These are phyloP conservation scores for Coemansia sp. DNA, from an alignment of 371 early-diverging fungal genomes.

Conservation along the genomic window DNA sequence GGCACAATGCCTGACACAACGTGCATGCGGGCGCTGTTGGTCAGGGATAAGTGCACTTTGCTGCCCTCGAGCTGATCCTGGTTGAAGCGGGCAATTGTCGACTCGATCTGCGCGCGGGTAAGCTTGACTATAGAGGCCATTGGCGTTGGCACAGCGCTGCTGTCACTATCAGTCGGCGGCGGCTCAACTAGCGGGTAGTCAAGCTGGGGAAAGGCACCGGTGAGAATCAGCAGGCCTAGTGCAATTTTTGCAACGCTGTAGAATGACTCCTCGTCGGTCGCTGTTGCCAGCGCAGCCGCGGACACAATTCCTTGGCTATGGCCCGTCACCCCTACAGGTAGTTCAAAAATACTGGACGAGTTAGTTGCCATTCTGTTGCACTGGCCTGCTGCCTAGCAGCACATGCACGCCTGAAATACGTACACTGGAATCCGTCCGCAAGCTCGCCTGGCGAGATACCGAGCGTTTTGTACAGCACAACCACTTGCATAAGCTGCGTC, in stretches of 20 bases:
- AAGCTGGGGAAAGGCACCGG: slow-evolving; percentile 84
- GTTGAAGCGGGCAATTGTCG: slow-evolving; percentile 77
- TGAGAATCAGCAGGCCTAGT: slow-evolving; percentile 83
- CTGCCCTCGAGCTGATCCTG: slow-evolving; percentile 63
- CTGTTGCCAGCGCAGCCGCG: slow-evolving; percentile 82
- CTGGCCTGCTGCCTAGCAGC: no score
- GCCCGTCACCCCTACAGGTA: slow-evolving; percentile 69
- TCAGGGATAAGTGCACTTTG: slow-evolving; percentile 71
- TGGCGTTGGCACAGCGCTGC: slow-evolving; percentile 48
- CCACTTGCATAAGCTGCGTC: slow-evolving; percentile 56
- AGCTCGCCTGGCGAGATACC: slow-evolving; percentile 54
- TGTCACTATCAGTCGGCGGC: background rate
- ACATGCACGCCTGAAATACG: slow-evolving; percentile 29
- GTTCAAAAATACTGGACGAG: background rate
- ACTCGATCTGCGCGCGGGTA: slow-evolving; percentile 64
- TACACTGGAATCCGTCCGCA: slow-evolving; percentile 74
- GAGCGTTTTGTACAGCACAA: slow-evolving; percentile 63
- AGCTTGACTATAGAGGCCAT: slow-evolving; percentile 85
- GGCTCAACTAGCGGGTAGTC: slow-evolving; percentile 65
- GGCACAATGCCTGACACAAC: slow-evolving; percentile 83
- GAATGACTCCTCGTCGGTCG: slow-evolving; percentile 83
- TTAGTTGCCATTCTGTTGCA: no score
- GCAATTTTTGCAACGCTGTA: slow-evolving; percentile 74
- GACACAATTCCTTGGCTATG: slow-evolving; percentile 94
- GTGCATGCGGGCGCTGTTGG: slow-evolving; percentile 78